Evolutionary conservation across 306 rosid genomes (phyloP).

Genomic region (Fragaria iinumae): DNA sequence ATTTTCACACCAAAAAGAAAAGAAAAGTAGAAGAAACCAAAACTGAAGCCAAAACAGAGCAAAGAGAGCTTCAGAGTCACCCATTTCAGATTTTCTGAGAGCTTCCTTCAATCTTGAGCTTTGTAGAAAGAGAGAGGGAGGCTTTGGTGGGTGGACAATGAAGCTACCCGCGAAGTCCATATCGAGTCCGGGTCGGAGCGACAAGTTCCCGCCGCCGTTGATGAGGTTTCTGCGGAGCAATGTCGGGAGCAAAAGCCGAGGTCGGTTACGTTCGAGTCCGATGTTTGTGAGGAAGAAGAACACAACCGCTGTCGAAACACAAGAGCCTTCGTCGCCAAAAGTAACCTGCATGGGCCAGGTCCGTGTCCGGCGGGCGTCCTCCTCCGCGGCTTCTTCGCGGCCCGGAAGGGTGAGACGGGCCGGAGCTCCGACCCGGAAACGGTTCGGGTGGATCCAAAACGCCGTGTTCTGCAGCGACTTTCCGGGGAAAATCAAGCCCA

Average conservation of each 20-base stretch:
- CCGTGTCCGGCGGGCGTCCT: constrained; percentile 44
- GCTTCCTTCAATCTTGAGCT: background rate
- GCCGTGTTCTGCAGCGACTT: constrained; percentile 38
- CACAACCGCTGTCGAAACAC: constrained; percentile 56
- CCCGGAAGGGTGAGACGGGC: background rate
- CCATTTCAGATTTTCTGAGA: background rate
- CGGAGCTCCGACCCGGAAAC: constrained; percentile 18
- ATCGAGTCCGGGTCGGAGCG: constrained; percentile 77
- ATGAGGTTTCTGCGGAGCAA: constrained; percentile 63
- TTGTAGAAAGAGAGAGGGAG: background rate
- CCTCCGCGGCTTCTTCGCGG: constrained; percentile 25
- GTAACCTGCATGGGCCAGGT: constrained; percentile 98
- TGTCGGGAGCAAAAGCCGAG: constrained; percentile 71
- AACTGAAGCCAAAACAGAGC: constrained; percentile 15
- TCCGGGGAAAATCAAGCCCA: constrained; percentile 32
- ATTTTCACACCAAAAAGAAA: background rate
- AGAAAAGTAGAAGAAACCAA: constrained; percentile 9
- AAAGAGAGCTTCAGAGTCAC: constrained; percentile 8
- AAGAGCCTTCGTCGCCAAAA: constrained; percentile 90
- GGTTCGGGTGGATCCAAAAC: constrained; percentile 46
- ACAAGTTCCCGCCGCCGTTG: constrained; percentile 92
- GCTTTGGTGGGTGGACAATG: constrained; percentile 33
- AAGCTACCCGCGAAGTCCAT: constrained; percentile 57
- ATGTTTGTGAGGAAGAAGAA: constrained; percentile 68
- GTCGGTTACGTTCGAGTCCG: constrained; percentile 63